Base-by-base conservation (phyloP, 2,329 filamentous ascomycete species). In the Fusarium proliferatum region DNA sequence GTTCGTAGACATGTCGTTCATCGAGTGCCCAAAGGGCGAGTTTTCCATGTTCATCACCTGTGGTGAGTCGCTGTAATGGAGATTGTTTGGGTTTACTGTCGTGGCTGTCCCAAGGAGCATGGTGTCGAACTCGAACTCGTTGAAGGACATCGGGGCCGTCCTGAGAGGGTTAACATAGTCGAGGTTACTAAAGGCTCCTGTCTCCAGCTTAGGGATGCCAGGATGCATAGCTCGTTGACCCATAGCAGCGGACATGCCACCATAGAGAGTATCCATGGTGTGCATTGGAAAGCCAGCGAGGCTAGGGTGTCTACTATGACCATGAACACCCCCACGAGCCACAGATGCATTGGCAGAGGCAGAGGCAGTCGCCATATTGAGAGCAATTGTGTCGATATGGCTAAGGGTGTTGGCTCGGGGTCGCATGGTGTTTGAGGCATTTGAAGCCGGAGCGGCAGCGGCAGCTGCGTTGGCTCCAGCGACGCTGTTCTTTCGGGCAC, bases 351-450 rank as follows among this genome's bases (percentile, higher is more conserved):
- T 90, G 57, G 88, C 88, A 17, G 88, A 85, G 56, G 89, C 88
- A 19, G 88, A 85, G 56, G 89, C 88, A 19, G 88, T 85, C 55
- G 89, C 89, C 72, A 94, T 89, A 76, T 92, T 93, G 81, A 97
- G 89, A 45, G 92, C 90, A 61, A 88, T 87, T 64, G 90, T 89
- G 80, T 98, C 96, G 64, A 98, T 91, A 81, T 98, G 95, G 80
- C 95, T 96, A 79, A 99, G 97, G 42, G 96, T 99, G 81, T 98
- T 98, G 61, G 96, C 96, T 77, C 96, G 88, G 28, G 96, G 96
- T 74, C 96, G 89, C 90, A 96, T 95, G 17, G 88, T 86, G 60
- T 87, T 87, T 63, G 87, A 86, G 57, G 83, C 84, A 53, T 84
- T 84, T 21, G 84, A 82, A 64, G 85, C 84, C 39, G 84, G 85